Conservation (phyloP, 306 rosid species). For the Lupinus albus region DNA sequence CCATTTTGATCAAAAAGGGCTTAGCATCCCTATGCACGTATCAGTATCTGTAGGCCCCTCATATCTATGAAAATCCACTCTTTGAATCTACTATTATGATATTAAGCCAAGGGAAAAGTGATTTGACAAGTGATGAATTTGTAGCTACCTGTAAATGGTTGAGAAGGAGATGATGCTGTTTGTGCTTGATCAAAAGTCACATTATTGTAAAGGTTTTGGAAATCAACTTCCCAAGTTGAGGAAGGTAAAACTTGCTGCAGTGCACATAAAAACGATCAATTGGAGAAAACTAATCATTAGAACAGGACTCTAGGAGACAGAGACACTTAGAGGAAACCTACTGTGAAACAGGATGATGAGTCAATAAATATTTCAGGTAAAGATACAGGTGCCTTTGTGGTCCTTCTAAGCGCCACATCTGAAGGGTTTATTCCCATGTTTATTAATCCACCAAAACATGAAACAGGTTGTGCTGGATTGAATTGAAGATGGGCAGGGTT, state of each 20-base stretch:
- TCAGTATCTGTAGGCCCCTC: constrained; percentile 39
- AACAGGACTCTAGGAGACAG: neutral
- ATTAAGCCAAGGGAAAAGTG: constrained; percentile 31
- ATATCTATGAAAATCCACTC: constrained; percentile 38
- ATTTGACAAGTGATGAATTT: constrained; percentile 37
- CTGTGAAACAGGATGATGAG: constrained; percentile 66
- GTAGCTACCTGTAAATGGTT: constrained; percentile 68
- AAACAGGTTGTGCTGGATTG: constrained; percentile 55
- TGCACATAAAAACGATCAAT: neutral
- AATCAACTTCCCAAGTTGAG: constrained; percentile 65
- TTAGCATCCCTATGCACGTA: neutral
- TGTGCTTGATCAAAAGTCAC: constrained; percentile 59
- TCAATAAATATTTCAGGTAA: constrained; percentile 68
- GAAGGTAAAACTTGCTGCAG: constrained; percentile 66
- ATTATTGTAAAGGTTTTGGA: constrained; percentile 52
- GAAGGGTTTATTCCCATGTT: constrained; percentile 52
- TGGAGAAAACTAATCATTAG: constrained; percentile 1
- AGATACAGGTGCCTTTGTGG: constrained; percentile 61
- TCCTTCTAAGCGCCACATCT: constrained; percentile 59
- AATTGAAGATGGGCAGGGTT: constrained; percentile 63
- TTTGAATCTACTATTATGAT: constrained; percentile 33
- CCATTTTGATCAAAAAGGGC: neutral
- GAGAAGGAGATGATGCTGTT: constrained; percentile 56
- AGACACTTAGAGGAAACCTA: constrained; percentile 39
- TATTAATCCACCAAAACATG: constrained; percentile 62